Evolutionary conservation across 225 moss, liverwort and hornwort species (phyloP).

Genomic region (Anthoceros angustus): DNA sequence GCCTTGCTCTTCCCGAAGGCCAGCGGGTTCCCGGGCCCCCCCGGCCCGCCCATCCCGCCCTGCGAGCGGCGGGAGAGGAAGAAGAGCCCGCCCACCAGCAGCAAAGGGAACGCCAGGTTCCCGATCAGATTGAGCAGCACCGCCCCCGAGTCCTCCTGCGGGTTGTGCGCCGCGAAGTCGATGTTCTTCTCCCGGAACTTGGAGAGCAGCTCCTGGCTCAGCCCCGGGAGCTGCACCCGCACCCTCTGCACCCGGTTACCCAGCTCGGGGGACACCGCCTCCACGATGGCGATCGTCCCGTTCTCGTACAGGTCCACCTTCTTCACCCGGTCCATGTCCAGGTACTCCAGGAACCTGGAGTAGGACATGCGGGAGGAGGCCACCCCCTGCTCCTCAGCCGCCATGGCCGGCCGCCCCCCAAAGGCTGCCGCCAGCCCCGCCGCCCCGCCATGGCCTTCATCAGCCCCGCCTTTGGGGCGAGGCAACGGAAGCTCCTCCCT

Average conservation of each 20-base stretch:
- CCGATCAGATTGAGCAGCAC: slow-evolving; percentile 68
- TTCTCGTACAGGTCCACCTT: slow-evolving; percentile 93
- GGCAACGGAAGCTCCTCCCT: slow-evolving; percentile 11
- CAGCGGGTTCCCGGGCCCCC: slow-evolving; percentile 84
- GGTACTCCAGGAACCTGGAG: slow-evolving; percentile 76
- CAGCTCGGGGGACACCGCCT: slow-evolving; percentile 80
- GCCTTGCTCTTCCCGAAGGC: slow-evolving; percentile 90
- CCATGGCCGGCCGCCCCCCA: slow-evolving; percentile 35
- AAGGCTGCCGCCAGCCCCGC: slow-evolving; percentile 41
- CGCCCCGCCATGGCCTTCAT: slow-evolving; percentile 58
- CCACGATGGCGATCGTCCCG: slow-evolving; percentile 90
- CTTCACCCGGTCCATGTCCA: slow-evolving; percentile 87
- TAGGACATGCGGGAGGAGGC: slow-evolving; percentile 93
- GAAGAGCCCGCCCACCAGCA: slow-evolving; percentile 62
- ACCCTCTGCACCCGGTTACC: slow-evolving; percentile 83
- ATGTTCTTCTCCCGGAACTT: slow-evolving; percentile 88
- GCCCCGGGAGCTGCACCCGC: slow-evolving; percentile 76
- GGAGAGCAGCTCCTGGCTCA: slow-evolving; percentile 58
- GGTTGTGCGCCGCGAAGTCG: slow-evolving; percentile 72
- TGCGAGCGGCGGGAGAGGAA: slow-evolving; percentile 43
- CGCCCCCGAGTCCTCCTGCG: slow-evolving; percentile 65
- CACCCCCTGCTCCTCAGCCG: slow-evolving; percentile 65
- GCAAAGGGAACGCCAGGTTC: slow-evolving; percentile 75
- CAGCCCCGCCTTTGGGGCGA: slow-evolving; percentile 35
- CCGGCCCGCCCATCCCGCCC: slow-evolving; percentile 58